Conservation (phyloP, 2,329 filamentous ascomycete species). For the Zymoseptoria crescenta region DNA sequence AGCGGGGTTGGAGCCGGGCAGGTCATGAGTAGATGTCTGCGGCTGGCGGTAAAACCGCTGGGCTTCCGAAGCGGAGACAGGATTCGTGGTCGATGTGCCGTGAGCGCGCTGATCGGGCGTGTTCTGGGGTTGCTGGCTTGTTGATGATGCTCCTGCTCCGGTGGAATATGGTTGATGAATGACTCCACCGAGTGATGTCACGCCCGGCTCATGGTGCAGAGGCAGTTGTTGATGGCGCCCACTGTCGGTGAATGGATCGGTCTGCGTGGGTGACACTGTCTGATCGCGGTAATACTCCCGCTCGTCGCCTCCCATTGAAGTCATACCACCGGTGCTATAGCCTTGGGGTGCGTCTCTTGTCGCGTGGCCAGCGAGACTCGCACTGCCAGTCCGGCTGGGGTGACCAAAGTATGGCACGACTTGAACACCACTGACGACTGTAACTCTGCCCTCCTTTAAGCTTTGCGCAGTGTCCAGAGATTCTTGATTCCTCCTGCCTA, state of each 20-base stretch:
- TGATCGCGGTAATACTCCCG: slow-evolving; percentile 44
- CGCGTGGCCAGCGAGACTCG: slow-evolving; percentile 31
- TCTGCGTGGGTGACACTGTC: slow-evolving; percentile 48
- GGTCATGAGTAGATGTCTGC: not conserved
- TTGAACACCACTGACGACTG: slow-evolving; percentile 84
- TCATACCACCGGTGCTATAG: slow-evolving; percentile 22
- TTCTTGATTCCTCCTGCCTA: slow-evolving; percentile 85
- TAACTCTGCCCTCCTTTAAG: slow-evolving; percentile 80
- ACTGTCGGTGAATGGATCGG: slow-evolving; percentile 55
- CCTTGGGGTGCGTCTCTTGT: slow-evolving; percentile 30
- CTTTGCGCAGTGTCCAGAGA: slow-evolving; percentile 80
- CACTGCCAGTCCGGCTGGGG: slow-evolving; percentile 33
- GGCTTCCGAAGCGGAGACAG: slow-evolving; percentile 16
- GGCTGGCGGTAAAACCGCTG: slow-evolving; percentile 34
- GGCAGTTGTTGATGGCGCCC: slow-evolving; percentile 28
- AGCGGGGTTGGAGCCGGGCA: not conserved
- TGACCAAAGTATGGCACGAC: slow-evolving; percentile 59
- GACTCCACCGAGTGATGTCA: slow-evolving; percentile 6
- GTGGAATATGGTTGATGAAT: not conserved
- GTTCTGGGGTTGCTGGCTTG: not conserved
- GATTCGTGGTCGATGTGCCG: slow-evolving; percentile 13
- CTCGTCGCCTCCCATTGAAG: slow-evolving; percentile 30
- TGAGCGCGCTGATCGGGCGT: slow-evolving; percentile 2
- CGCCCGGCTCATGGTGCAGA: slow-evolving; percentile 33
- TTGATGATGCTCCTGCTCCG: not conserved